Conservation (phyloP, 768 basidiomycete genomes). For the Pleurotus eryngii region DNA sequence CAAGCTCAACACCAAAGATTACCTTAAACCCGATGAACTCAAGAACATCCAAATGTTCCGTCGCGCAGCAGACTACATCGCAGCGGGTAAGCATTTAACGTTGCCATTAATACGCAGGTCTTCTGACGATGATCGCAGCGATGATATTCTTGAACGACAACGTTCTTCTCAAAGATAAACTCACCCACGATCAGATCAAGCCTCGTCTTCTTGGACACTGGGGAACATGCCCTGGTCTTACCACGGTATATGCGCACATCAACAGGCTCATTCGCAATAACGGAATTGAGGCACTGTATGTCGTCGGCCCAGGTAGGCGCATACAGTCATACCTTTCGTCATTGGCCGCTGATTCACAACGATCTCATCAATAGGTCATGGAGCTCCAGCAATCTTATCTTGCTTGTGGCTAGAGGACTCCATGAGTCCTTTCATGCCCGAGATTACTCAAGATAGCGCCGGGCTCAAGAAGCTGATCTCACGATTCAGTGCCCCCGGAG, state of each 20-base stretch:
- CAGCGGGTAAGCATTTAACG: slow-evolving; percentile 48
- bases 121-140: slow-evolving; percentile 34
- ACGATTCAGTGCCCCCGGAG: slow-evolving; percentile 77
- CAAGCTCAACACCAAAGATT: slow-evolving; percentile 41
- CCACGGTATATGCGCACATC: slow-evolving; percentile 69
- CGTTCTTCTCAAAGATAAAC: slow-evolving; percentile 56
- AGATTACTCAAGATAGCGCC: slow-evolving; percentile 49
- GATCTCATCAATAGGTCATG: slow-evolving; percentile 52
- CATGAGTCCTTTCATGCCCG: slow-evolving; percentile 52
- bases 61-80: slow-evolving; percentile 65
- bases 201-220: slow-evolving; percentile 78
- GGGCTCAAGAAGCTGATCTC: slow-evolving; percentile 70
- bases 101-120: background rate
- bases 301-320: slow-evolving; percentile 69
- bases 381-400: slow-evolving; percentile 84
- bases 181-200: slow-evolving; percentile 73
- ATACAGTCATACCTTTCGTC: background rate
- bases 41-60: slow-evolving; percentile 49
- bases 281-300: slow-evolving; percentile 62
- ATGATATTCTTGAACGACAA: slow-evolving; percentile 85
- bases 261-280: slow-evolving; percentile 61
- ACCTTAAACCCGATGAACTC: slow-evolving; percentile 50
- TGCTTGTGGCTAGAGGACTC: slow-evolving; percentile 86
- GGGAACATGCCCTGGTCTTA: slow-evolving; percentile 80
- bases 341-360: background rate